Evolutionary conservation across 768 basidiomycete species (phyloP).

Genomic region (Trametes cingulata): DNA sequence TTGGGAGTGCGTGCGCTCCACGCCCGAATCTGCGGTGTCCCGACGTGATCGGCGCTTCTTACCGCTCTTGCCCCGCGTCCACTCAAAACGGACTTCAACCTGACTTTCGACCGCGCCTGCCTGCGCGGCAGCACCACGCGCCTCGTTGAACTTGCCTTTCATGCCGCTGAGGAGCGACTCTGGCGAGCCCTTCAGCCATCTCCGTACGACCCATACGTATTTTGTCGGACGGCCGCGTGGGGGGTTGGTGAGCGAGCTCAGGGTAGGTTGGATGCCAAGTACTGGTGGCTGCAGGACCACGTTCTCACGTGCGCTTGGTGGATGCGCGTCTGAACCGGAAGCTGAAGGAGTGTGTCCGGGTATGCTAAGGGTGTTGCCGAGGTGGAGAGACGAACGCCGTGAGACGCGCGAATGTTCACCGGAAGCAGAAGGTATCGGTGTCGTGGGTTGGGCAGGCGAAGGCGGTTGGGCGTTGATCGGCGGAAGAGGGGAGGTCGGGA

Average conservation of each 20-base stretch:
- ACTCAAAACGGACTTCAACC: constrained; percentile 79
- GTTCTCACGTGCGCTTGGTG: constrained; percentile 6
- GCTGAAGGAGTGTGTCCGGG: constrained; percentile 4
- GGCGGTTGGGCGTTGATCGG: constrained; percentile 12
- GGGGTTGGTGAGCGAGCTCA: constrained; percentile 49
- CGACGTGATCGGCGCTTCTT: constrained; percentile 27
- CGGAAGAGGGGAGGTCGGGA: constrained; percentile 27
- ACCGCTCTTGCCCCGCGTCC: constrained; percentile 53
- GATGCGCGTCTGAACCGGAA: constrained; percentile 14
- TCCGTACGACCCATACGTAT: constrained; percentile 77
- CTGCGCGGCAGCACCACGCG: constrained; percentile 17
- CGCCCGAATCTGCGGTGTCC: constrained; percentile 26
- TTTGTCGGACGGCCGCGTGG: constrained; percentile 42
- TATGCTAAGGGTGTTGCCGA: constrained; percentile 5
- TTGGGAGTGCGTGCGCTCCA: constrained; percentile 6
- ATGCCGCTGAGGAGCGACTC: constrained; percentile 47
- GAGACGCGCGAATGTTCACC: constrained; percentile 7
- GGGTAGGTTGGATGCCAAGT: constrained; percentile 70
- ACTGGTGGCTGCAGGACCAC: constrained; percentile 43
- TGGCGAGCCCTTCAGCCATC: constrained; percentile 68
- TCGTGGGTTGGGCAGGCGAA: constrained; percentile 5
- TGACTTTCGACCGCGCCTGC: constrained; percentile 25
- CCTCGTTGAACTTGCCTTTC: constrained; percentile 40
- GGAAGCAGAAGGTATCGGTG: constrained; percentile 3
- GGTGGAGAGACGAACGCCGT: constrained; percentile 12